These are phyloP conservation scores for Elsinoe arachidis DNA, from an alignment of 2,329 filamentous ascomycete species.

Conservation along the genomic window DNA sequence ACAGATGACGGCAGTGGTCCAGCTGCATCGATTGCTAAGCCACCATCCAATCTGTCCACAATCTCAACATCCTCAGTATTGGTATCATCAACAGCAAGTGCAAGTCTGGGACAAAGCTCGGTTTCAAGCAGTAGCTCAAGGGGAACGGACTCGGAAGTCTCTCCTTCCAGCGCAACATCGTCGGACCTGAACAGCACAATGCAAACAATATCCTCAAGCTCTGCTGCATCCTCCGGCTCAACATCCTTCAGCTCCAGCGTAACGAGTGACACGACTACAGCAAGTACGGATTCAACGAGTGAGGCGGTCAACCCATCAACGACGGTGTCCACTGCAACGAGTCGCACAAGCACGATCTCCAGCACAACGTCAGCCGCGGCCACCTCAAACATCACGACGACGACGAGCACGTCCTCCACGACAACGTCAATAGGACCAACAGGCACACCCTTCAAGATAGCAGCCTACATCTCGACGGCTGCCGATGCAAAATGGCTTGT, in stretches of 20 bases:
- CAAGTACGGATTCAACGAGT: not conserved
- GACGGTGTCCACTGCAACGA: not conserved
- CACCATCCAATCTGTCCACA: too few species aligned
- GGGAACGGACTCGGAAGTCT: too few species aligned
- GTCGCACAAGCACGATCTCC: not conserved
- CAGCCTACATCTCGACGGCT: not conserved
- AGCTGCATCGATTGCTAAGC: too few species aligned
- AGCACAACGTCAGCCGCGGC: not conserved
- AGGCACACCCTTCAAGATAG: not conserved
- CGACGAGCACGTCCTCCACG: not conserved
- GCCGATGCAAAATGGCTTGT: not conserved
- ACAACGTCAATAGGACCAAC: not conserved
- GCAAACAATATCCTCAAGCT: not conserved
- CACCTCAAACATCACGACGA: not conserved
- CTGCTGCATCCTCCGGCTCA: not conserved
- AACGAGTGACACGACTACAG: not conserved
- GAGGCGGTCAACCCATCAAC: not conserved
- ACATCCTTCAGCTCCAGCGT: not conserved
- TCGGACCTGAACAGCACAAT: too few species aligned
- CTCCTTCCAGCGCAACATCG: too few species aligned
- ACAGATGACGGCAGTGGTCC: too few species aligned
- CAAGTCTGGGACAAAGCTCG: too few species aligned
- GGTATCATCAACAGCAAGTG: too few species aligned
- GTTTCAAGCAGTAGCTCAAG: too few species aligned
- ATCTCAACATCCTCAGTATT: too few species aligned